Evolutionary conservation across 768 basidiomycete species (phyloP).

Genomic region (Trichaptum fuscoviolaceum): DNA sequence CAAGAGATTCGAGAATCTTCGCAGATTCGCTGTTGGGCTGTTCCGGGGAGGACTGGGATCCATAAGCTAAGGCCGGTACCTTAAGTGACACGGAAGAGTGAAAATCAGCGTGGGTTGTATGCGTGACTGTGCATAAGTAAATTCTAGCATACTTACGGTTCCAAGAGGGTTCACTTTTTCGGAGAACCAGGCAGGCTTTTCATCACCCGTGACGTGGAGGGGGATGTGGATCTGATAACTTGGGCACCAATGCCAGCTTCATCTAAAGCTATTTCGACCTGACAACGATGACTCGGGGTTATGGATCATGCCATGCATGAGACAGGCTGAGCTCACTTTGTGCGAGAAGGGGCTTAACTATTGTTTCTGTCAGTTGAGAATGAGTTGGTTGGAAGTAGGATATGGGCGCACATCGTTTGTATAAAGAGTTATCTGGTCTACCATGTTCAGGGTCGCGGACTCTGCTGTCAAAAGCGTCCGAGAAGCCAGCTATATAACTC

Average conservation of each 20-base stretch:
- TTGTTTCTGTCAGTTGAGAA: not conserved
- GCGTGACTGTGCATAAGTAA: slow-evolving; percentile 5
- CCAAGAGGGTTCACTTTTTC: slow-evolving; percentile 50
- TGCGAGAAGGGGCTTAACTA: slow-evolving; percentile 59
- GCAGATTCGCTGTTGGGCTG: slow-evolving; percentile 52
- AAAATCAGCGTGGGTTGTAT: not conserved
- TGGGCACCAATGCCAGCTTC: slow-evolving; percentile 39
- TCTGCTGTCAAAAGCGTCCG: too few species aligned
- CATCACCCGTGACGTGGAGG: slow-evolving; percentile 26
- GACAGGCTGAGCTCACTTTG: slow-evolving; percentile 31
- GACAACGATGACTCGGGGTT: not conserved
- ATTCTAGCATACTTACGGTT: slow-evolving; percentile 47
- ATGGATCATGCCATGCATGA: not conserved
- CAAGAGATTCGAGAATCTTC: slow-evolving; percentile 60
- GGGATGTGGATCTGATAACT: slow-evolving; percentile 53
- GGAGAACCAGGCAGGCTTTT: slow-evolving; percentile 69
- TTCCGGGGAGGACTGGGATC: slow-evolving; percentile 51
- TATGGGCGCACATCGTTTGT: slow-evolving; percentile 36
- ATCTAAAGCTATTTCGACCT: slow-evolving; percentile 56
- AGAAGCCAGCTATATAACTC: too few species aligned
- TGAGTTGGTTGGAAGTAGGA: not conserved
- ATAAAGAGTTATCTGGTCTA: slow-evolving; percentile 37
- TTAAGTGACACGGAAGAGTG: slow-evolving; percentile 13
- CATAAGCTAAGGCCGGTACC: slow-evolving; percentile 59
- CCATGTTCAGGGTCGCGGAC: not conserved